Base-by-base conservation (phyloP, 2,329 filamentous ascomycete genomes). In the Ceratocystis eucalypticola region DNA sequence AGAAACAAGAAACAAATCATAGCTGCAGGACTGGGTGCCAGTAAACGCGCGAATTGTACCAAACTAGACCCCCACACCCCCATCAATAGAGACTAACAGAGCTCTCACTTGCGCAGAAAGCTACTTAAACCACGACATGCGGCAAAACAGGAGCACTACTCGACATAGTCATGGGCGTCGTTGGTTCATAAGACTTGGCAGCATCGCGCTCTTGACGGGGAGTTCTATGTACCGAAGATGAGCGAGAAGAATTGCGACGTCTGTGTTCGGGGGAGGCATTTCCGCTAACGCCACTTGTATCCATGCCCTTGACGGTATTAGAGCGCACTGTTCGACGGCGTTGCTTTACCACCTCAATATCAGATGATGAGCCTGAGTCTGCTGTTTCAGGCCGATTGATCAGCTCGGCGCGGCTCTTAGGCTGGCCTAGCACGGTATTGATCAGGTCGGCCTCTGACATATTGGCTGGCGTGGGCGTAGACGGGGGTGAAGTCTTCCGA, bases 401-500 rank as follows among this genome's bases (percentile, higher is more conserved):
- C 37, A 68, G 50, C 61, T 68, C 64, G 7, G 67, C 61, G 22
- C 64, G 67, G 44, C 41, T 66, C 10, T 62, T 61, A 22, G 67
- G 67, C 61, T 68, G 67, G 15, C 67, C 70, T 68, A 78, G 77
- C 15, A 78, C 73, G 1, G 75, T 77, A 62, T 78, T 76, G 65
- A 78, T 78, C 61, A 78, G 71, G 68, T 78, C 77, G n/a, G 73
- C 71, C 71, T 80, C 78, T 30, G 79, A 74, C 53, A 69, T 65
- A 57, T 67, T 66, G 57, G 64, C 33, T 20, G 17, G 30, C 2
- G 65, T 67, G 12, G 65, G 67, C 0, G 62, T 66, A 2, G 67
- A 62, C 3, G 65, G 67, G 5, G 37, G 37, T n/a, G 65, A 63
- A 69, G 65, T 15, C 70, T 70, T 41, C 20, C 1, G 30, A 15